Base-by-base conservation (phyloP, 345 rosid species). In the Durio zibethinus region DNA sequence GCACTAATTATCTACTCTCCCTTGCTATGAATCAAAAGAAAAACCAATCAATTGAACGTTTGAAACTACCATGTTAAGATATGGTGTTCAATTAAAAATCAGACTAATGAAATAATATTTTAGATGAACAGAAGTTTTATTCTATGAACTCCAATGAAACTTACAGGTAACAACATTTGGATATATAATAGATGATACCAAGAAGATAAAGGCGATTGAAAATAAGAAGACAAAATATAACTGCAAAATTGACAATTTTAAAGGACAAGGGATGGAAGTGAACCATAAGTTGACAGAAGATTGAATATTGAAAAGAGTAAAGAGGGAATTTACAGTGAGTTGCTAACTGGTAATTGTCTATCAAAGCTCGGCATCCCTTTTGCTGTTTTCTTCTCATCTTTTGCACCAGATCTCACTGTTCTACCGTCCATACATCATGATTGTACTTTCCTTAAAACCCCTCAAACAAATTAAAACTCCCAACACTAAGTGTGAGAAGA, bases 281-380 rank as follows among this genome's bases (percentile, higher is more conserved):
- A 59, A 42, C 23, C 10, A 20, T 31, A n/a, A 42, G n/a, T 5
- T 7, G 21, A 7, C 16, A 68, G 35, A 45, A 10, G 2, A 23
- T 45, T 45, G 31, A 62, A 35, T 65, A 65, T 8, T 14, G 21
- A 73, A 23, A 38, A 76, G 78, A 61, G 33, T 38, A 33, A 56
- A 74, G 65, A 77, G 31, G 43, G 76, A 73, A 76, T 53, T 73
- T 86, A 86, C 89, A 71, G n/a, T 78, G 77, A 27, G 74, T 78
- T 72, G 48, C 77, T 78, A 77, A 81, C 65, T 23, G 81, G 69
- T 57, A 73, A 64, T 45, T 78, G 78, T 53, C 83, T 60, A 75
- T 83, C 86, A 83, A 84, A 83, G 80, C 87, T 81, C 63, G 73
- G 88, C 91, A 88, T 86, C 80, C 74, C 81, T 76, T 54, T 72